Conservation (phyloP, 495 filamentous ascomycete species). For the Trichoderma orchidacearum region DNA sequence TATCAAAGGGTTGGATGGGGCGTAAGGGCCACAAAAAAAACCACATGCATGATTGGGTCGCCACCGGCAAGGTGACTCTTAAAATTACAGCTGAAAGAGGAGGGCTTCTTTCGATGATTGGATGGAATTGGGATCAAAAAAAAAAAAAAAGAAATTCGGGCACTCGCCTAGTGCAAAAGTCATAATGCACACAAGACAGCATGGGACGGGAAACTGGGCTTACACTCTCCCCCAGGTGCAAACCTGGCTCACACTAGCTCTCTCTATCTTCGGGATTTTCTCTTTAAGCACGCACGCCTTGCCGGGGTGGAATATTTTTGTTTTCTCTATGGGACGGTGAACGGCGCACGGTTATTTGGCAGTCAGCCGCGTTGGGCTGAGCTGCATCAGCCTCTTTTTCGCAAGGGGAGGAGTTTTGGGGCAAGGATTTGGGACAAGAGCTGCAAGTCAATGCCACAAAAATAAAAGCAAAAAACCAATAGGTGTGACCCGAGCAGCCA, state of each 20-base stretch:
- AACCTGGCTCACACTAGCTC: background rate
- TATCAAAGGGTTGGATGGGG: background rate
- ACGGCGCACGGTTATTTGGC: background rate
- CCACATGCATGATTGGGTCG: background rate
- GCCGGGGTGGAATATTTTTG: no score
- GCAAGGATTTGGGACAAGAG: background rate
- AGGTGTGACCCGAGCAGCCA: no score
- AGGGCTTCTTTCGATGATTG: background rate
- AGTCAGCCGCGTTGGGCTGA: background rate
- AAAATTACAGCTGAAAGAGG: background rate
- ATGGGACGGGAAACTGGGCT: background rate
- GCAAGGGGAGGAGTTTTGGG: background rate
- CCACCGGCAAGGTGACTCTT: background rate
- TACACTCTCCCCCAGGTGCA: background rate
- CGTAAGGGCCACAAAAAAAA: background rate
- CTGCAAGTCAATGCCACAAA: no score
- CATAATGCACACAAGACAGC: background rate
- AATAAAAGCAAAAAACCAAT: no score
- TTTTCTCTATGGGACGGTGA: background rate
- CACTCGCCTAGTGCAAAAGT: no score
- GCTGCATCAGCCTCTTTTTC: background rate
- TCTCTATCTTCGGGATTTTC: background rate
- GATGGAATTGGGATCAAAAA: background rate
- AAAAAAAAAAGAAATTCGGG: background rate
- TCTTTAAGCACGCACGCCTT: no score